A percentile compares a stretch with the other conserved stretches of the same genome.
These are phyloP conservation scores for Sphagnurus paluster DNA, from an alignment of 1,284 basidiomycete genomes.

Conservation along the genomic window DNA sequence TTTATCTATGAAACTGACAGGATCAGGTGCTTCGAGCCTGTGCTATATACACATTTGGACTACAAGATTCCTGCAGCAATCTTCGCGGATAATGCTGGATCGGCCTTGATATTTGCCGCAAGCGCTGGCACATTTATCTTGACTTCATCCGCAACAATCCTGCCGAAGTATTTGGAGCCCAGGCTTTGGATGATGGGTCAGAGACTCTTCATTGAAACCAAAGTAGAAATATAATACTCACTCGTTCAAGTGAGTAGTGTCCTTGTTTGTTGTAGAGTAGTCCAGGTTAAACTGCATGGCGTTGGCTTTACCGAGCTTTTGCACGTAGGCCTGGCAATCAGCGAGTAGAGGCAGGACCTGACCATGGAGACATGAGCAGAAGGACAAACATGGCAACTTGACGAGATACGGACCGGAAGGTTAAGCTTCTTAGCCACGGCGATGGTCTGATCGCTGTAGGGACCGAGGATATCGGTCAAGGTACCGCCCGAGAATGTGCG, in stretches of 20 bases:
- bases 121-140: conserved; percentile 3
- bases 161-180: conserved; percentile 3
- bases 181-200: not conserved
- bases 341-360: not conserved
- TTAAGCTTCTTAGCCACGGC: conserved; percentile 4
- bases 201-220: not conserved
- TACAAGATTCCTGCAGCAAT: conserved; percentile 5
- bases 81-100: conserved; percentile 6
- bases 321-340: conserved; percentile 2
- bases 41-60: too few relatives aligned
- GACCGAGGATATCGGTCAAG: conserved; percentile 8
- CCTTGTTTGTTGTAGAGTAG: conserved; percentile 5
- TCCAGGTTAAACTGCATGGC: conserved; percentile 6
- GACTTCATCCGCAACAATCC: conserved; percentile 8
- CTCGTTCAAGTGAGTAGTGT: conserved; percentile 7
- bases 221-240: not conserved
- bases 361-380: not conserved
- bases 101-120: not conserved
- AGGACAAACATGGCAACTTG: too few relatives aligned
- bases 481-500: conserved; percentile 5
- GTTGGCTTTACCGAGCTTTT: conserved; percentile 2
- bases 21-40: too few relatives aligned
- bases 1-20: too few relatives aligned
- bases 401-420: not conserved
- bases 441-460: conserved; percentile 4